Base-by-base conservation (phyloP, 352 stramenopile species). In the Peronospora farinosa region DNA sequence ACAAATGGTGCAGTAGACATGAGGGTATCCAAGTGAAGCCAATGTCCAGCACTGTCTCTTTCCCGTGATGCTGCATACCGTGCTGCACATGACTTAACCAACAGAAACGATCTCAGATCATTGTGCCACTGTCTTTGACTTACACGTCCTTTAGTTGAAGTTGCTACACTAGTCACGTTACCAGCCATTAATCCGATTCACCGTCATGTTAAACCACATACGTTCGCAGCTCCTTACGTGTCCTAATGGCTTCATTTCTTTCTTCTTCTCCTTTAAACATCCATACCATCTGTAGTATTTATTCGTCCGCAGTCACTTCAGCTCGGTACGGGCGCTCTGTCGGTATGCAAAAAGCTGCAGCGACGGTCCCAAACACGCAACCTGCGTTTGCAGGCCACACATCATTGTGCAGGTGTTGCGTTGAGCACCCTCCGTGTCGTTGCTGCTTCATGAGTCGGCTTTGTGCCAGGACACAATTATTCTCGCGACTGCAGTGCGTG, bases 391-490 rank as follows among this genome's bases (percentile, higher is more conserved):
- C 48, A 51, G 51, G 31, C 44, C 54, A 28, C 57, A 60, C 16
- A 17, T 68, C 12, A 54, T 79, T 21, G 55, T 74, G 9, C 75
- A 0, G 78, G 78, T 38, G 72, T 68, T n/a, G 44, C 69, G 36
- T 43, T 80, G 35, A 78, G 69, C 48, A 65, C 73, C n/a, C 3
- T 69, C 67, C 10, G 65, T 84, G 27, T 67, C 65, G 25, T 51
- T 61, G 7, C 47, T 70, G 43, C 59, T 86, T 19, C 63, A 67
- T 19, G 60, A 69, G 0, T 55, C 60, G 31, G 71, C 74, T 21
- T 52, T 85, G 27, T 86, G 74, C 44, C 57, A 88, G 42, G 53
- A 72, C 40, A 58, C 70, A 11, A 69, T 78, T 36, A 41, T 74
- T 17, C 41, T 63, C 21, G 55, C 64, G 8, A 59, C 66, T 33